These are phyloP conservation scores for Candida golubevii DNA, from an alignment of 805 yeast species.

Conservation along the genomic window DNA sequence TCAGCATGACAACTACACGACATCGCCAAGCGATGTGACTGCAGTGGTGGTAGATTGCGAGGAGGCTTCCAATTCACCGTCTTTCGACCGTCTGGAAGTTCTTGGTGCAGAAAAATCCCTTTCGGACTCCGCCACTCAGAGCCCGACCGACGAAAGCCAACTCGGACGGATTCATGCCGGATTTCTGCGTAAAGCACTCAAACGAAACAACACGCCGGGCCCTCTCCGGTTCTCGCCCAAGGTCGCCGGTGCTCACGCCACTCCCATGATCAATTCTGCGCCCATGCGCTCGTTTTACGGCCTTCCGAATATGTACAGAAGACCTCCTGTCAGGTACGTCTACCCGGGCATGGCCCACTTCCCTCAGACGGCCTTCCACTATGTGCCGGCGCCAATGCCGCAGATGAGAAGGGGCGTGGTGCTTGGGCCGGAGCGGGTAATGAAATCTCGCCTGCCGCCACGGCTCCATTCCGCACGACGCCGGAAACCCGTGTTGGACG, in stretches of 20 bases:
- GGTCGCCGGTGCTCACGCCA: not conserved
- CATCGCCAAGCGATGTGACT: no score
- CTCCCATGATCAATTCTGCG: conserved; percentile 14
- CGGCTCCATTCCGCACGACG: conserved; percentile 5
- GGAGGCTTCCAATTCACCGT: not conserved
- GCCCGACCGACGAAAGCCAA: conserved; percentile 6
- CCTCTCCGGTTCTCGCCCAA: conserved; percentile 9
- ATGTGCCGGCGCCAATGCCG: conserved; percentile 9
- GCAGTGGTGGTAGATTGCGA: not conserved
- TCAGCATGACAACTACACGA: not conserved
- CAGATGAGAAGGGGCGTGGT: not conserved
- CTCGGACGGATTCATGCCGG: conserved; percentile 7
- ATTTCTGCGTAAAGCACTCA: conserved; percentile 8
- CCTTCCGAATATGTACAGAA: conserved; percentile 3
- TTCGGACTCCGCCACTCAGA: not conserved
- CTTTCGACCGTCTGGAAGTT: not conserved
- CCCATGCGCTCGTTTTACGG: conserved; percentile 13
- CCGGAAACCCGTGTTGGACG: conserved; percentile 30
- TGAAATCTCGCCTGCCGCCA: conserved; percentile 7
- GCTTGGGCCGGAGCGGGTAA: conserved; percentile 4
- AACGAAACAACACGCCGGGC: conserved; percentile 12
- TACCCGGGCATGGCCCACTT: conserved; percentile 9
- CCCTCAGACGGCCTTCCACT: conserved; percentile 12
- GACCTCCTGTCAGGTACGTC: conserved; percentile 12
- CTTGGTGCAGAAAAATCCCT: not conserved